Conservation (phyloP, 768 basidiomycete species). For the Auricularia cornea region DNA sequence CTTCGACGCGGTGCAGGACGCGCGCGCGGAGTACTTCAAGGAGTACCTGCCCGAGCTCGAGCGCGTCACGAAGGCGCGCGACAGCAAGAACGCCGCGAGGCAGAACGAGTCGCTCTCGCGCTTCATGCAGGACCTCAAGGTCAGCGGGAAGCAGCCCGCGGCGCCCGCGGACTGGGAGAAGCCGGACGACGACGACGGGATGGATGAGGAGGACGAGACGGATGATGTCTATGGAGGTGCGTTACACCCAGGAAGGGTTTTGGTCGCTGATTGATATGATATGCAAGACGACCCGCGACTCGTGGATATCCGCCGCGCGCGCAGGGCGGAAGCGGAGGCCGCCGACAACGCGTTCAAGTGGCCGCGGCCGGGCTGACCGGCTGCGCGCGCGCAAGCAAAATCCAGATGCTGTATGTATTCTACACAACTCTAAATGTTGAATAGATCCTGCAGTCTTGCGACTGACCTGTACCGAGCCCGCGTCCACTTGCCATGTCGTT, state of each 20-base stretch:
- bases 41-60: slow-evolving; percentile 89
- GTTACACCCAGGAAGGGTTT: slow-evolving; percentile 5
- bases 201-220: slow-evolving; percentile 45
- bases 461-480: too few species aligned
- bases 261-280: not conserved
- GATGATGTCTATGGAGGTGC: slow-evolving; percentile 33
- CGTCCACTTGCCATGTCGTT: too few species aligned
- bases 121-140: slow-evolving; percentile 68
- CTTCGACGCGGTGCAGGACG: slow-evolving; percentile 84
- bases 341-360: slow-evolving; percentile 4
- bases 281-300: too few species aligned
- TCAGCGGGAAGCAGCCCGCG: slow-evolving; percentile 64
- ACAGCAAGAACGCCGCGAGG: slow-evolving; percentile 51
- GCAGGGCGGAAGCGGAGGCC: not conserved
- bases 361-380: slow-evolving; percentile 11
- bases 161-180: slow-evolving; percentile 43
- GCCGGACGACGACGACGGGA: slow-evolving; percentile 55
- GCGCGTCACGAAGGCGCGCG: slow-evolving; percentile 41
- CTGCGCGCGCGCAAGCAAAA: too few species aligned
- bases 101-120: slow-evolving; percentile 73
- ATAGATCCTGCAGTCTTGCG: too few species aligned
- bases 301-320: not conserved
- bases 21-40: slow-evolving; percentile 78
- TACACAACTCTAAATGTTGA: too few species aligned
- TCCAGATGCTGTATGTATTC: too few species aligned